Conservation (phyloP, 2,329 filamentous ascomycete species). For the Aspergillus sp. region DNA sequence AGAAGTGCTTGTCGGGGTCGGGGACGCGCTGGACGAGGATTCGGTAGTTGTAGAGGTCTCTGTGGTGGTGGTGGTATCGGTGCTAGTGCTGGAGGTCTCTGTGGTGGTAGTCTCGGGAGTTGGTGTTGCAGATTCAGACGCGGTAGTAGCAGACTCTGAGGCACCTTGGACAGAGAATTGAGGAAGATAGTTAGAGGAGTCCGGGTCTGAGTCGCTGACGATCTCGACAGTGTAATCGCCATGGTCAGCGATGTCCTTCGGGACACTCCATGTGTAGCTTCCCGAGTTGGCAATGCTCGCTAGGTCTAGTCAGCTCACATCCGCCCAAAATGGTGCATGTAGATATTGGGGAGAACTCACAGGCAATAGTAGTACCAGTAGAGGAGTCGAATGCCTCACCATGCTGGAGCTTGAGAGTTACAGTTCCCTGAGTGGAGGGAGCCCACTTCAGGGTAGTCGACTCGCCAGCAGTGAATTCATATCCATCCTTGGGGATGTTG, state of each 20-base stretch:
- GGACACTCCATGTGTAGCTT: conserved; percentile 50
- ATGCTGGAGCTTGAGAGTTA: conserved; percentile 53
- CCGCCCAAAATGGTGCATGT: not conserved
- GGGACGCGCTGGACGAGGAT: conserved; percentile 23
- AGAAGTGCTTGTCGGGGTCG: conserved; percentile 20
- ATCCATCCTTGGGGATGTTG: conserved; percentile 44
- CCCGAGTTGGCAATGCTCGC: conserved; percentile 51
- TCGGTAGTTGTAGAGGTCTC: conserved; percentile 16
- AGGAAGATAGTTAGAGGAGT: conserved; percentile 52
- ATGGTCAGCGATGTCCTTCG: conserved; percentile 41
- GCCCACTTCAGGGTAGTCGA: conserved; percentile 50
- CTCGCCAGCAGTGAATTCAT: conserved; percentile 48
- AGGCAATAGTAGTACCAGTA: conserved; percentile 42
- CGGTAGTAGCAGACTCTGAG: conserved; percentile 33
- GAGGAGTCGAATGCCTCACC: conserved; percentile 42
- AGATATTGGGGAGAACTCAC: conserved; percentile 36
- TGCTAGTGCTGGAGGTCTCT: conserved; percentile 25
- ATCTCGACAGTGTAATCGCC: conserved; percentile 56
- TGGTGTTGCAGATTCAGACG: conserved; percentile 19
- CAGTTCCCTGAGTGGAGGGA: conserved; percentile 50
- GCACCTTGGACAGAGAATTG: conserved; percentile 51
- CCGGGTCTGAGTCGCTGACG: conserved; percentile 45
- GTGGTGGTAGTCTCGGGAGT: conserved; percentile 22
- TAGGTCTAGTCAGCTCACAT: conserved; percentile 25
- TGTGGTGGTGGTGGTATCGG: conserved; percentile 25